phyloP scores from a whole-genome alignment of 192 early-diverging fungal species.

The Helicostylum pulchrum region DNA sequence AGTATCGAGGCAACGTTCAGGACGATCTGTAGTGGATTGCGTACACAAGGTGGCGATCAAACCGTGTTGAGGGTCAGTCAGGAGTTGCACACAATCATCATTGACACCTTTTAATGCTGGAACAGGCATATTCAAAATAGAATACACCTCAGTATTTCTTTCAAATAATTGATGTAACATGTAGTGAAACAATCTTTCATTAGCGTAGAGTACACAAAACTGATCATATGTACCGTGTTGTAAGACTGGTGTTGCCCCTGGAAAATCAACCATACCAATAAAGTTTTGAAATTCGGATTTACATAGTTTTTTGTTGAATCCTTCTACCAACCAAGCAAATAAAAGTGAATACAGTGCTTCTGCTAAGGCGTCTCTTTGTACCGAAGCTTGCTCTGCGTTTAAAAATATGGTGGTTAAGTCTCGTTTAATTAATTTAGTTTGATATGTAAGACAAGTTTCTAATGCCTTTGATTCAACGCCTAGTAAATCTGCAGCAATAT shows the following conservation, averaged over 20 bases:
- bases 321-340: conserved; percentile 78
- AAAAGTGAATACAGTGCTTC: conserved; percentile 75
- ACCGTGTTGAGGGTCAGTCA: conserved; percentile 61
- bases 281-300: conserved; percentile 61
- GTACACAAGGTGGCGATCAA: conserved; percentile 51
- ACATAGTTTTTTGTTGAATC: conserved; percentile 75
- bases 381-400: conserved; percentile 62
- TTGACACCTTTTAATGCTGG: conserved; percentile 55
- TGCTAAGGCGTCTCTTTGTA: conserved; percentile 67
- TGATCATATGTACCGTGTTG: conserved; percentile 58
- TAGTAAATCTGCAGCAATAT: conserved; percentile 76
- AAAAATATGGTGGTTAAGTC: conserved; percentile 79
- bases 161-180: conserved; percentile 70
- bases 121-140: conserved; percentile 50
- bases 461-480: conserved; percentile 70
- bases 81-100: conserved; percentile 64
- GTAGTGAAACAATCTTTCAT: conserved; percentile 82
- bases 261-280: conserved; percentile 81
- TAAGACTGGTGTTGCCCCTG: conserved; percentile 66
- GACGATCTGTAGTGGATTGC: conserved; percentile 41
- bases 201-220: conserved; percentile 75
- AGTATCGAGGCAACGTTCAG: conserved; percentile 53
- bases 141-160: conserved; percentile 54
- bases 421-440: conserved; percentile 75
- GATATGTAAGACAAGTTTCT: conserved; percentile 72